Percentiles rank a stretch among this genome's conserved stretches.
These are phyloP conservation scores for Mentha longifolia DNA, from an alignment of 257 asterid genomes.

Conservation along the genomic window DNA sequence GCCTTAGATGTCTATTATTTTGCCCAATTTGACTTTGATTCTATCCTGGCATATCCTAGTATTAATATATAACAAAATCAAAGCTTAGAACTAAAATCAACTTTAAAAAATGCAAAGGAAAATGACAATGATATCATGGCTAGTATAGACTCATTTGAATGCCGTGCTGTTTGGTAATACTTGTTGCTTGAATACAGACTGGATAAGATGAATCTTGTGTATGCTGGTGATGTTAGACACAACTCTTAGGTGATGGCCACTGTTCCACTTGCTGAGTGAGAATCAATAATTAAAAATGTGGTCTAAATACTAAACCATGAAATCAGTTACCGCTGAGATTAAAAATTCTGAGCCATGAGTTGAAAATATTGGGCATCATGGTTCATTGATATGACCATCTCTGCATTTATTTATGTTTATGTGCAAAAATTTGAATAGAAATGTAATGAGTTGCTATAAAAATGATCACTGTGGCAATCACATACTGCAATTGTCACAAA, in stretches of 20 bases:
- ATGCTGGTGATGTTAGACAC: neutral
- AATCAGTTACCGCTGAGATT: neutral
- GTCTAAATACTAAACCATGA: neutral
- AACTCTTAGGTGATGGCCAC: neutral
- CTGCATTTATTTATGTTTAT: neutral
- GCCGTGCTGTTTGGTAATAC: too few relatives aligned
- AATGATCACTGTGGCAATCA: neutral
- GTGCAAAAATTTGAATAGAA: conserved; percentile 15
- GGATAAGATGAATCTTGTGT: too few relatives aligned
- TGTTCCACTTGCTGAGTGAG: neutral
- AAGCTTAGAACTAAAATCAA: too few relatives aligned
- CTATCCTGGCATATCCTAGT: too few relatives aligned
- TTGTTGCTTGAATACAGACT: too few relatives aligned
- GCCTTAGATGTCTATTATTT: too few relatives aligned
- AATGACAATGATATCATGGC: too few relatives aligned
- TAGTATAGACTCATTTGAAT: too few relatives aligned
- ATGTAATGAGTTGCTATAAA: neutral
- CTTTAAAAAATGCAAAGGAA: too few relatives aligned
- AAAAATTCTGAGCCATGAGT: neutral
- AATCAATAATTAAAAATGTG: neutral
- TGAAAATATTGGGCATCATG: neutral
- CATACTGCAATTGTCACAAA: neutral
- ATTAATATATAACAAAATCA: too few relatives aligned
- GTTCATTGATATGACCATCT: neutral
- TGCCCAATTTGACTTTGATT: too few relatives aligned